Evolutionary conservation across 164 flowering plant genomes (phyloP), one percentile per base, ranked within the genome.

Genomic region (Magnolia sinica): DNA sequence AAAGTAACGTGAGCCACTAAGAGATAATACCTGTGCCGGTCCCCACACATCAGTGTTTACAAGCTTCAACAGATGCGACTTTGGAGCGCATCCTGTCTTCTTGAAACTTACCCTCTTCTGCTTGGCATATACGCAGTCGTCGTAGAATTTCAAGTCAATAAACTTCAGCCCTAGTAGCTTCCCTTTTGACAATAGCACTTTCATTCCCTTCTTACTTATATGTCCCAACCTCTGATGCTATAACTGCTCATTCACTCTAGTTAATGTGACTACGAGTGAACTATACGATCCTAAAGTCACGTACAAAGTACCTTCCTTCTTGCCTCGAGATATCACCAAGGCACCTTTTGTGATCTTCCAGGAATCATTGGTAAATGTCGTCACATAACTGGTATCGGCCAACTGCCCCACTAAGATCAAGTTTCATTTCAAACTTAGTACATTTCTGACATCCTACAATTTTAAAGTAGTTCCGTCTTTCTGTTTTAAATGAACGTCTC

Each of bases 351-450:
- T 65, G 9, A 74, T 14, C 63, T 66, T 50, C 23, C 64, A 67
- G 0, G 45, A 23, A 51, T 68, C 69, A 64, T 3, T 50, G 3
- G 3, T 5, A 7, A 74, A 74, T 1, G 37, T n/a, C 0, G 70
- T 27, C 18, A 16, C 11, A 14, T 22, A 22, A 0, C 73, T 68
- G 5, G 7, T 10, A n/a, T 51, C 64, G 1, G 58, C 64, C 0
- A 78, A 61, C 45, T 78, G 72, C 2, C 59, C 29, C 5, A 73
- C 61, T 1, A 45, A 73, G 6, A 78, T 78, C 4, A 78, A 58
- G 24, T 68, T 73, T 22, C 31, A 22, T 13, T 10, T 72, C 64
- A 71, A 11, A 1, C 8, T 64, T 1, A 65, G 79, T 27, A 72
- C 61, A 69, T 76, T 69, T 18, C 37, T 65, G 7, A 77, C 76